phyloP scores from a whole-genome alignment of 179 eudicot genomes.

The Nepenthes alata region DNA sequence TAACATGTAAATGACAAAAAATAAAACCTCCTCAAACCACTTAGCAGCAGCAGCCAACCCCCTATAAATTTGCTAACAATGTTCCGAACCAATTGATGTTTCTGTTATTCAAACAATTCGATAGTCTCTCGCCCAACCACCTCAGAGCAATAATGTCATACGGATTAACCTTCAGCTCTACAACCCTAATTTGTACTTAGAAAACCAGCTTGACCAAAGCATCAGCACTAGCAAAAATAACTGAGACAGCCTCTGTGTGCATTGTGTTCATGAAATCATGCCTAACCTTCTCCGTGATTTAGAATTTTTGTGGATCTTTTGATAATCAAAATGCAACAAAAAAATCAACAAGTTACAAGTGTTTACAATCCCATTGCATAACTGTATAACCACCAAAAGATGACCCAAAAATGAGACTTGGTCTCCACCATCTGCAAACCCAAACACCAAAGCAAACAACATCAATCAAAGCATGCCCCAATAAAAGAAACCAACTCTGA shows the following conservation, averaged over 20 bases:
- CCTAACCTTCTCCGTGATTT: conserved; percentile 48
- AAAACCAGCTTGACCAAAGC: conserved; percentile 62
- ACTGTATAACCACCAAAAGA: too few species aligned
- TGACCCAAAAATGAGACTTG: conserved; percentile 12
- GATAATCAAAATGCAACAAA: conserved; percentile 11
- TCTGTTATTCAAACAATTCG: conserved; percentile 69
- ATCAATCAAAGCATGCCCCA: too few species aligned
- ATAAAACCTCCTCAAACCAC: conserved; percentile 27
- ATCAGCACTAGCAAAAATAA: conserved; percentile 52
- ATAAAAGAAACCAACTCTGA: too few species aligned
- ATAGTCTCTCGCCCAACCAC: conserved; percentile 71
- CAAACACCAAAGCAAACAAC: conserved; percentile 6
- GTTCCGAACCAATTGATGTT: conserved; percentile 83
- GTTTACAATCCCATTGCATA: conserved; percentile 13
- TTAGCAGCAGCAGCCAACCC: conserved; percentile 90
- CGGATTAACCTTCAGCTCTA: conserved; percentile 47
- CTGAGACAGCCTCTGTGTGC: conserved; percentile 43
- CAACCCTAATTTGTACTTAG: conserved; percentile 64
- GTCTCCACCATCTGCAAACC: conserved; percentile 19
- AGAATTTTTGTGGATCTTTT: conserved; percentile 12
- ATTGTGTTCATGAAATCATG: conserved; percentile 41
- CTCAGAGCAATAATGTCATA: conserved; percentile 54
- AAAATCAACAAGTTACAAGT: background rate
- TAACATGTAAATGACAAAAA: background rate
- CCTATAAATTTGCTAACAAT: conserved; percentile 83